Evolutionary conservation across 2,329 filamentous ascomycete genomes (phyloP).

Genomic region (Xylariaceae sp.): DNA sequence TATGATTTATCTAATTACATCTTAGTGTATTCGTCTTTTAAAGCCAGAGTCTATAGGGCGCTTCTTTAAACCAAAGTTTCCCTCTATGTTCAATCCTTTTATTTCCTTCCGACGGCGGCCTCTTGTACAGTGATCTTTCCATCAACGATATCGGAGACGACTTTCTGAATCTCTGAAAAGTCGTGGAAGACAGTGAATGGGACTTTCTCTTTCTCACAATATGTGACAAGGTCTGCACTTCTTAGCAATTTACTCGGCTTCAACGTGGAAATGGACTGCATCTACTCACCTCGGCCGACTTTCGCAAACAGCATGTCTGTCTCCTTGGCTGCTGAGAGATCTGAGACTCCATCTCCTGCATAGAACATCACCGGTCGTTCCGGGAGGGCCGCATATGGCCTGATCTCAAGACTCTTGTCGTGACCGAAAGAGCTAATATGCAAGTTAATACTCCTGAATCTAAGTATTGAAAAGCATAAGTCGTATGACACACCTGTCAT

Average conservation of each 20-base stretch:
- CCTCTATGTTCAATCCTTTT: conserved; percentile 11
- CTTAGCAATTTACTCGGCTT: conserved; percentile 9
- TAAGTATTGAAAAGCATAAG: neutral
- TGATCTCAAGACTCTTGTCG: conserved; percentile 90
- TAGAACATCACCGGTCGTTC: conserved; percentile 85
- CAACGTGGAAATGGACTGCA: neutral
- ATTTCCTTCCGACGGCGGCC: conserved; percentile 52
- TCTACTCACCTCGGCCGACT: conserved; percentile 68
- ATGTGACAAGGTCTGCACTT: conserved; percentile 71
- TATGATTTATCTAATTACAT: no score
- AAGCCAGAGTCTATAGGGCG: conserved; percentile 8
- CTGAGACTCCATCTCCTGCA: conserved; percentile 89
- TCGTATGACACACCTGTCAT: conserved; percentile 61
- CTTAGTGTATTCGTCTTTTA: no score
- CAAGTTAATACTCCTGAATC: no score
- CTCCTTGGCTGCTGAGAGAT: conserved; percentile 86
- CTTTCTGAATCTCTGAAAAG: conserved; percentile 74
- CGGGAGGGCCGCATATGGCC: conserved; percentile 75
- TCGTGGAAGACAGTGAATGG: conserved; percentile 85
- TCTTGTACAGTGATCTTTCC: conserved; percentile 68
- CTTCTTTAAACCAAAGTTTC: neutral
- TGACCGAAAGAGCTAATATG: conserved; percentile 74
- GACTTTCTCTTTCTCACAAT: conserved; percentile 78
- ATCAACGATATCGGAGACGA: conserved; percentile 71
- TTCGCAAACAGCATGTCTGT: conserved; percentile 94